These are phyloP conservation scores for Notholithocarpus densiflorus DNA, from an alignment of 306 rosid species.

Conservation along the genomic window DNA sequence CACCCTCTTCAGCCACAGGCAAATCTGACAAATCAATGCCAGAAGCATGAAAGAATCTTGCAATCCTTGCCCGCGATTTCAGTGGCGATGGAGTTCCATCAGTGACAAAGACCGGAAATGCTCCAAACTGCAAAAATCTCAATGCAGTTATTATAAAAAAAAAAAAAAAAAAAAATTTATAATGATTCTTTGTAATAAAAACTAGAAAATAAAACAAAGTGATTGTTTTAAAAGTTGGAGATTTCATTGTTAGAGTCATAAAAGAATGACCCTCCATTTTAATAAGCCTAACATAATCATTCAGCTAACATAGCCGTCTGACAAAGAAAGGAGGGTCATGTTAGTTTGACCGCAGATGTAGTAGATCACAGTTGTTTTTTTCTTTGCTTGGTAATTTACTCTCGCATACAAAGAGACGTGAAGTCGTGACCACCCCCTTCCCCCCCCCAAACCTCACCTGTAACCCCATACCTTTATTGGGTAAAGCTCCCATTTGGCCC, in stretches of 20 bases:
- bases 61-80: conserved; percentile 69
- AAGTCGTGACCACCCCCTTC: no score
- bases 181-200: background rate
- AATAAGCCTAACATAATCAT: background rate
- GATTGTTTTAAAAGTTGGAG: background rate
- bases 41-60: conserved; percentile 59
- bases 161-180: background rate
- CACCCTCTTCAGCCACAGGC: conserved; percentile 51
- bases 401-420: no score
- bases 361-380: no score
- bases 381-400: no score
- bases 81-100: conserved; percentile 82
- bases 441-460: no score
- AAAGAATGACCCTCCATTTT: background rate
- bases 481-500: no score
- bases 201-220: background rate
- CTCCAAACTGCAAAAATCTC: conserved; percentile 71
- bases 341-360: no score
- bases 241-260: background rate
- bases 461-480: no score
- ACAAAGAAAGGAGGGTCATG: background rate
- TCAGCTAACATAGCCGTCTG: background rate
- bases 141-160: conserved; percentile 11
- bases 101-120: conserved; percentile 72
- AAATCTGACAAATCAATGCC: conserved; percentile 59